phyloP scores from a whole-genome alignment of 2,329 filamentous ascomycete genomes.

The Magnaporthales sp. region DNA sequence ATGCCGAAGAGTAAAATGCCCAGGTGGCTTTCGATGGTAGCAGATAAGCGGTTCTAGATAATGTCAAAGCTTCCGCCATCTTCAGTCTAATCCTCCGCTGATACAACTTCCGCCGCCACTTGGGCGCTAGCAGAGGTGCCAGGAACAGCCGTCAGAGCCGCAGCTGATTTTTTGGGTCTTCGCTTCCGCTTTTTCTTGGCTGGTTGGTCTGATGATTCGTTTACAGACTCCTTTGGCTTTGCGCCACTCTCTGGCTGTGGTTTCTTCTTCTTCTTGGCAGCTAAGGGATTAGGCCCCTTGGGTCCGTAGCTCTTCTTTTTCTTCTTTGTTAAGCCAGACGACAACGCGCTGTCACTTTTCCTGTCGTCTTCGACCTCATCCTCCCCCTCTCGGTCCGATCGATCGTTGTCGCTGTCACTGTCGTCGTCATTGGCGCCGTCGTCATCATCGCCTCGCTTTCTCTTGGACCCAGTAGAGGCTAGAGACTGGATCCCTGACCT shows the following conservation, averaged over 20 bases:
- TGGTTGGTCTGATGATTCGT: not conserved
- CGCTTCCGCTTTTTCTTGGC: conserved; percentile 16
- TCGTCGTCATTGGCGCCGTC: conserved; percentile 22
- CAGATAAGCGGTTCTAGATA: not conserved
- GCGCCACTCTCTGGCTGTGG: not conserved
- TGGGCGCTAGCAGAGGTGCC: not conserved
- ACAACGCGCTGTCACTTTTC: not conserved
- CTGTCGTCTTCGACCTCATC: conserved; percentile 7
- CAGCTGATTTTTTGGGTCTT: conserved; percentile 12
- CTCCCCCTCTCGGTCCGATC: conserved; percentile 24
- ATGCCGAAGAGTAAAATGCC: not conserved
- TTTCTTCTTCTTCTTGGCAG: conserved; percentile 25
- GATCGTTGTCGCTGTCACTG: conserved; percentile 30
- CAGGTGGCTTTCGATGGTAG: not conserved
- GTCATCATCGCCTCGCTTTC: conserved; percentile 35
- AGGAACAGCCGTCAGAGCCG: not conserved
- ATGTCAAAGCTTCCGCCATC: not conserved
- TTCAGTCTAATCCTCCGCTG: not conserved
- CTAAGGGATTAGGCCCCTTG: conserved; percentile 24
- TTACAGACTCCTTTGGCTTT: not conserved
- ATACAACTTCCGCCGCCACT: not conserved
- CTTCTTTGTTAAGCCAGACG: conserved; percentile 22
- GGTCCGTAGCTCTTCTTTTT: conserved; percentile 21
- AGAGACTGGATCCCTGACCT: conserved; percentile 51
- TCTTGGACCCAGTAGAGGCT: conserved; percentile 30